A percentile compares a stretch with the other conserved stretches of the same genome.
These are phyloP conservation scores for Chlamydomonas applanata DNA, from an alignment of 139 green algal genomes.

Conservation along the genomic window DNA sequence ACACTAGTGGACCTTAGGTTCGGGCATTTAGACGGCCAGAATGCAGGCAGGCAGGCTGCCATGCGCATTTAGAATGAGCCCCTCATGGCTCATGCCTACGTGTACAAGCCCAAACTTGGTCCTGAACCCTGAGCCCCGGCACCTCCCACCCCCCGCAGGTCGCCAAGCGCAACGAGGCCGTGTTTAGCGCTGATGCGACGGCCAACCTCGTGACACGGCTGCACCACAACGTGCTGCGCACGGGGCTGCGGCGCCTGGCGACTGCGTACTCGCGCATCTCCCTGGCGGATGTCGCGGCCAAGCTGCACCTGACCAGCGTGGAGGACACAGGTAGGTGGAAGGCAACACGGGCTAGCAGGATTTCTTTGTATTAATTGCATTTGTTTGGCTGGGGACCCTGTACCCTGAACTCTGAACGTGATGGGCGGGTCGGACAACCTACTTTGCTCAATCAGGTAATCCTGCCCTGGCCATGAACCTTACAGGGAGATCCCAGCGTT, in stretches of 20 bases:
- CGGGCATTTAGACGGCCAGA: neutral
- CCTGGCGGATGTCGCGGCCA: conserved; percentile 79
- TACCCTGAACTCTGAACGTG: too few species aligned
- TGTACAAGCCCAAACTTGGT: neutral
- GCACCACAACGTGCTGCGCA: conserved; percentile 94
- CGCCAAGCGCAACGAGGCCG: conserved; percentile 50
- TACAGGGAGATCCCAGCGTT: too few species aligned
- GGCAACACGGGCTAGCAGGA: too few species aligned
- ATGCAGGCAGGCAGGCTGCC: neutral
- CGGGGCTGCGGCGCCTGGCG: conserved; percentile 85
- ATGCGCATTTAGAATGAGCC: neutral
- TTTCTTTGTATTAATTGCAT: too few species aligned
- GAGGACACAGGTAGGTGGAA: conserved; percentile 70
- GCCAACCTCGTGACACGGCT: conserved; percentile 90
- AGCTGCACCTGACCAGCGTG: conserved; percentile 74
- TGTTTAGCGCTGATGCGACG: conserved; percentile 77
- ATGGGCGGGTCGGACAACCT: too few species aligned
- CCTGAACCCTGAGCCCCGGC: neutral
- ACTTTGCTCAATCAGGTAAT: too few species aligned
- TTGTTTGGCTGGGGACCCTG: too few species aligned
- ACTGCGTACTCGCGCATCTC: conserved; percentile 91
- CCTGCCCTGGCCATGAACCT: too few species aligned
- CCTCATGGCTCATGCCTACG: neutral
- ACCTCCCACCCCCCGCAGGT: conserved; percentile 38
- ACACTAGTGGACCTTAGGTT: neutral